These are phyloP conservation scores for Oxyria digyna DNA, from an alignment of 148 eudicot genomes.

Conservation along the genomic window DNA sequence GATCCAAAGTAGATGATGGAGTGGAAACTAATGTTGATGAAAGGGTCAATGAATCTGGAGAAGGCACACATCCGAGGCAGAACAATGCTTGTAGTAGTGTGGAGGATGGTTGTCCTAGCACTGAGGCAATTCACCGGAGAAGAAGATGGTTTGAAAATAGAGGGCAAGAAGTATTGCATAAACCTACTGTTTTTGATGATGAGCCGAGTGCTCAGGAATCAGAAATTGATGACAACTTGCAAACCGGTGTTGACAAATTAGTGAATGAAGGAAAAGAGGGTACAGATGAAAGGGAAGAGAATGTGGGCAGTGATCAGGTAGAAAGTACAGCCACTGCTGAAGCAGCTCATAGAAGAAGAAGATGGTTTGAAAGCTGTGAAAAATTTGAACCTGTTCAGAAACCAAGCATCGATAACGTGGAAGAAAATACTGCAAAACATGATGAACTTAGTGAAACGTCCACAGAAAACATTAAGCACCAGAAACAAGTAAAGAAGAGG, in stretches of 20 bases:
- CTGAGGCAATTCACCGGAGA: conserved; percentile 29
- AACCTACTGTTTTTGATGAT: conserved; percentile 14
- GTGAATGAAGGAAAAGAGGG: conserved; percentile 10
- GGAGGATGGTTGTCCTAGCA: conserved; percentile 18
- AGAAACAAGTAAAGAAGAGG: conserved; percentile 16
- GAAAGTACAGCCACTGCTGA: conserved; percentile 20
- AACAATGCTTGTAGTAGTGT: conserved; percentile 12
- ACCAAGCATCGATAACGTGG: conserved; percentile 6
- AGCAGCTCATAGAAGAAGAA: conserved; percentile 30
- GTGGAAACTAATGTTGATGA: conserved; percentile 16
- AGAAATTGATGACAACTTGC: conserved; percentile 11
- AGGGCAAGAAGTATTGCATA: conserved; percentile 13
- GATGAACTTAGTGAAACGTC: conserved; percentile 16
- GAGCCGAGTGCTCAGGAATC: conserved; percentile 12
- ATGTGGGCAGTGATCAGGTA: conserved; percentile 14
- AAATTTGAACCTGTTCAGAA: conserved; percentile 18
- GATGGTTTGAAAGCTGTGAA: conserved; percentile 32
- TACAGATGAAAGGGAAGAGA: conserved; percentile 15
- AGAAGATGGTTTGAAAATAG: conserved; percentile 35
- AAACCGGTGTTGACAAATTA: conserved; percentile 11
- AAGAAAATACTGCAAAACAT: conserved; percentile 8
- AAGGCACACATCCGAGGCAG: conserved; percentile 13
- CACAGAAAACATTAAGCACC: conserved; percentile 11
- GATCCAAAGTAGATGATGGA: conserved; percentile 8
- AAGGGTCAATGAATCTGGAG: conserved; percentile 9